Conservation (phyloP, 1,284 basidiomycete genomes). For the Ceratobasidium sp. region DNA sequence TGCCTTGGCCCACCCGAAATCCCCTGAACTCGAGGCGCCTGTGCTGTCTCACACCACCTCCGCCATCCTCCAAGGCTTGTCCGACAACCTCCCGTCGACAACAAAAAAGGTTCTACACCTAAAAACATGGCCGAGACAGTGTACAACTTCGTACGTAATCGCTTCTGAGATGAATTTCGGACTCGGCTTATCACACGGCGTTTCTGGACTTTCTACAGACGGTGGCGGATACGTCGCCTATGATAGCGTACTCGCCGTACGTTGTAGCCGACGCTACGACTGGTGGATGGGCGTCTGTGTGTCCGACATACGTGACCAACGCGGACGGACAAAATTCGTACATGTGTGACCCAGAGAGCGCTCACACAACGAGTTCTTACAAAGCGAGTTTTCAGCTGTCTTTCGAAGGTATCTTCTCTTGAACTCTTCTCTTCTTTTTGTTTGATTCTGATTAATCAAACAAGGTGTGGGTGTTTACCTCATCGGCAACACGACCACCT, state of each 20-base stretch:
- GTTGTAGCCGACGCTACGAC: constrained; percentile 11
- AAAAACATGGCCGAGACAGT: constrained; percentile 7
- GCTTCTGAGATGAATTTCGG: not conserved
- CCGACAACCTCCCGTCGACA: constrained; percentile 8
- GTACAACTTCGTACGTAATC: constrained; percentile 28
- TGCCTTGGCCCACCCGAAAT: not conserved
- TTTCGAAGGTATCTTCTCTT: constrained; percentile 13
- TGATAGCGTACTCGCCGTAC: constrained; percentile 9
- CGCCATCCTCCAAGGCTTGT: not conserved
- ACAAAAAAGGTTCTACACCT: not conserved
- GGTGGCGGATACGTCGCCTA: constrained; percentile 29
- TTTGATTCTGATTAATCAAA: not conserved
- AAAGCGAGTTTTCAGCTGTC: constrained; percentile 28
- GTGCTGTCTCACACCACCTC: not conserved
- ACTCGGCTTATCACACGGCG: not conserved
- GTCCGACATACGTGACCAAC: constrained; percentile 15
- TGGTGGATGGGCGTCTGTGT: constrained; percentile 27
- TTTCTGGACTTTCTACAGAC: constrained; percentile 3
- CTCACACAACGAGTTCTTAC: constrained; percentile 35
- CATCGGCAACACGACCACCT: constrained; percentile 32
- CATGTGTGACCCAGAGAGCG: constrained; percentile 37
- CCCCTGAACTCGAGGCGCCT: not conserved
- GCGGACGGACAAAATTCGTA: constrained; percentile 21
- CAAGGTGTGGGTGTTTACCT: constrained; percentile 37
- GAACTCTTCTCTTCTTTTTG: not conserved